These are phyloP conservation scores for Amoebophrya sp. DNA, from an alignment of 169 alveolate genomes.

Conservation along the genomic window DNA sequence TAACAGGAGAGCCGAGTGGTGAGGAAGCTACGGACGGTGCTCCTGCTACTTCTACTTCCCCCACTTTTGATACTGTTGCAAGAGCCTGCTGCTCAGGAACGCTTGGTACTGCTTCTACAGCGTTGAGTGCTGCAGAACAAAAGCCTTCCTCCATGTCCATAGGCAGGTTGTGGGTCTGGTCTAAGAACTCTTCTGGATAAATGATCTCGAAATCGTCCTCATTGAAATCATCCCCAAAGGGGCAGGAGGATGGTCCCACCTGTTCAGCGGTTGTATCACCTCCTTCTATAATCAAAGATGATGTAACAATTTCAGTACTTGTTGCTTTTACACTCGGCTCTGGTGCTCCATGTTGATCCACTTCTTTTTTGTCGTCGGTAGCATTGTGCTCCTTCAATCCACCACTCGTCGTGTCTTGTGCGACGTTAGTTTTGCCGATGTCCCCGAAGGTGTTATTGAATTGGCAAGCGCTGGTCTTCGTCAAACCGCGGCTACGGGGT, in stretches of 20 bases:
- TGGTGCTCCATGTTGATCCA: not conserved
- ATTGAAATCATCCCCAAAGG: not conserved
- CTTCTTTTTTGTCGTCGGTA: not conserved
- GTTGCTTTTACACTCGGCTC: too few relatives aligned
- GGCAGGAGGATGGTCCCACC: too few relatives aligned
- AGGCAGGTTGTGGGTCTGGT: not conserved
- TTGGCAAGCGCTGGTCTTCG: too few relatives aligned
- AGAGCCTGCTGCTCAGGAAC: not conserved
- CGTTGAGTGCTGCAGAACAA: not conserved
- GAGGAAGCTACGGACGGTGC: not conserved
- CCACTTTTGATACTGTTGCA: not conserved
- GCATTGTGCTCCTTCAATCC: not conserved
- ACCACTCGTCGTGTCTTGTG: too few relatives aligned
- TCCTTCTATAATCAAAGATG: too few relatives aligned
- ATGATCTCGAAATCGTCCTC: not conserved
- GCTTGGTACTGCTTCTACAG: not conserved
- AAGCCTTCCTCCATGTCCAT: not conserved
- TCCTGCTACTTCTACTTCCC: not conserved
- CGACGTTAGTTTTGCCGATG: too few relatives aligned
- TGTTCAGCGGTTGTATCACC: too few relatives aligned
- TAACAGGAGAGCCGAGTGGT: not conserved
- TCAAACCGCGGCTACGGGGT: too few relatives aligned
- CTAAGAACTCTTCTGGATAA: not conserved
- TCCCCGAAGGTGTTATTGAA: too few relatives aligned
- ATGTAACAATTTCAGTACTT: too few relatives aligned